Base-by-base conservation (phyloP, 31 red algal genomes). In the Bonnemaisonia californica region DNA sequence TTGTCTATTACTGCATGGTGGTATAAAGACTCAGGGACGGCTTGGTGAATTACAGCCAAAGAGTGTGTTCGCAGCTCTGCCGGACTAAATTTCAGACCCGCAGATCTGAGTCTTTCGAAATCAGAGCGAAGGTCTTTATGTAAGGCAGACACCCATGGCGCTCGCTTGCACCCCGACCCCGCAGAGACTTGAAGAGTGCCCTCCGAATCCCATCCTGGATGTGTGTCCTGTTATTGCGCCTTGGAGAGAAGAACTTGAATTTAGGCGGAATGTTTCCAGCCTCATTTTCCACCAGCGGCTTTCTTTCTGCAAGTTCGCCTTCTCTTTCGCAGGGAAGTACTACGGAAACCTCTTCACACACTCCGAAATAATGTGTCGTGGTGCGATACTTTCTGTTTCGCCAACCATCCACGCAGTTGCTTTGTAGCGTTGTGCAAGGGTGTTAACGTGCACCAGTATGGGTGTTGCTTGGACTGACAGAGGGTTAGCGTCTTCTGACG, bases 11-110 rank as follows among this genome's bases (percentile, higher is more conserved):
- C 0, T 12, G 56, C 1, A 18, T 0, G 26, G 38, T 79, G 75
- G 11, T 62, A 42, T 5, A 35, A 16, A 32, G 18, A 23, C 5
- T 29, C 27, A 19, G 11, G 35, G 19, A 19, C 30, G 4, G 23
- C 55, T 7, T 79, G 60, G 0, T 0, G 55, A 37, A 79, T 63
- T n/a, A 60, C 4, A 16, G 0, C 3, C 0, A 63, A 23, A 33
- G 56, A 23, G 34, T 41, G 68, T 39, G 7, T 5, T 8, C 5
- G 29, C 68, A 41, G 13, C 68, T 41, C 9, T 8, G 31, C 36
- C 8, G 31, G n/a, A 41, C 42, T 71, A 23, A 71, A 71, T 37
- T 71, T 71, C 36, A 71, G 33, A 71, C 68, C 68, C 23, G 68
- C 68, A 5, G 27, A 8, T 8, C 68, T 29, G 33, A 71, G 22